phyloP scores from a whole-genome alignment of 2,329 filamentous ascomycete genomes.

The Blastomyces silverae region DNA sequence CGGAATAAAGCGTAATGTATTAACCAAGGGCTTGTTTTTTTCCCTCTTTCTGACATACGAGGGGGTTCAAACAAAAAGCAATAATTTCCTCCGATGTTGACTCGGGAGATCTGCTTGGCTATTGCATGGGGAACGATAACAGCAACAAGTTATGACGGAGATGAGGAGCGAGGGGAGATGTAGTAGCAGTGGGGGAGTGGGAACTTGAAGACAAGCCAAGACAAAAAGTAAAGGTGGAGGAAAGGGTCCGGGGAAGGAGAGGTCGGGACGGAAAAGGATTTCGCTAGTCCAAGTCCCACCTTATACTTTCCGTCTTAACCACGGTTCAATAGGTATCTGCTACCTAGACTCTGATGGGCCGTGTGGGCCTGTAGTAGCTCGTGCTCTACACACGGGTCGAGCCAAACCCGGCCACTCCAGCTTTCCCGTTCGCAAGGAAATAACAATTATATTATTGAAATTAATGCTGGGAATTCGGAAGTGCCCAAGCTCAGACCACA shows the following conservation, averaged over 20 bases:
- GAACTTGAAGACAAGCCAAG: neutral
- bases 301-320: conserved; percentile 18
- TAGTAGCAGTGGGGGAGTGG: neutral
- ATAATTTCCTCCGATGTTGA: neutral
- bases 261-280: conserved; percentile 12
- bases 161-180: neutral
- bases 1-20: neutral
- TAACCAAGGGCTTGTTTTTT: neutral
- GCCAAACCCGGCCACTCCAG: neutral
- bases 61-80: neutral
- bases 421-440: neutral
- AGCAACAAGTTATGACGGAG: conserved; percentile 8
- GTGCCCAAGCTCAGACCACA: neutral
- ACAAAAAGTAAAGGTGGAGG: conserved; percentile 8
- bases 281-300: conserved; percentile 14
- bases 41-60: neutral
- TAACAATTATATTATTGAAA: neutral
- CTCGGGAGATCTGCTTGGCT: neutral
- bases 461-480: neutral
- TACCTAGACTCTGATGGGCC: conserved; percentile 7
- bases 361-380: neutral
- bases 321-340: neutral
- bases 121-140: neutral
- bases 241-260: conserved; percentile 16
- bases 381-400: neutral